Evolutionary conservation across 768 basidiomycete species (phyloP), one percentile per base, ranked within the genome.

Genomic region (Tylopilus vinaceipallidus): DNA sequence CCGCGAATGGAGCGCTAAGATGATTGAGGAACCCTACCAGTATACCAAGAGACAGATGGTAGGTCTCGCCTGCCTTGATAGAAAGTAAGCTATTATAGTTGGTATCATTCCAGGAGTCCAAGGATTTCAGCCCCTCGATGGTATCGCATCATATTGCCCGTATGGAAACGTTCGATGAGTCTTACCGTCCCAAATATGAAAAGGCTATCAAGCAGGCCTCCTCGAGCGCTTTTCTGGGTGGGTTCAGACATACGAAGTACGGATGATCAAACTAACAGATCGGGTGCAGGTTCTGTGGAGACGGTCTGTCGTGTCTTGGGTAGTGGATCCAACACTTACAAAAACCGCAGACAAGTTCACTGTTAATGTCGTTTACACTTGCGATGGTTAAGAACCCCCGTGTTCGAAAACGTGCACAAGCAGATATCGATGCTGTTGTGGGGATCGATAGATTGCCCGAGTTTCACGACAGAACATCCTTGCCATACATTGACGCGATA

Each of bases 171-270:
- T 29, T 56, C 13, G 47, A 47, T 8, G 52, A 38, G n/a, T 2
- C 42, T 4, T 8, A 44, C 12, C 54, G 42, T 32, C 24, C 49
- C 0, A 22, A 42, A 20, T 59, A 59, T 27, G 44, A 56, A 26
- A 54, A 10, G 10, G 60, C 60, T 12, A 49, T 61, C 6, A 60
- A 60, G 33, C 12, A 52, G 0, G 17, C 57, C 1, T 44, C 52
- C 26, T 22, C 47, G 3, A 56, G 57, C 26, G 38, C 60, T 29
- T 48, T 53, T 36, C 10, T 61, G 22, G 57, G 60, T 62, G 45
- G 49, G n/a, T 29, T 5, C n/a, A 17, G 17, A 1, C 13, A 10
- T 23, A 3, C 14, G 13, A 27, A 24, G 2, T 7, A 14, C 11
- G 2, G 22, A 27, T 7, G 4, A 3, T 17, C 23, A 35, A 36